Base-by-base conservation (phyloP, 495 filamentous ascomycete species). In the Penicillium parvum region DNA sequence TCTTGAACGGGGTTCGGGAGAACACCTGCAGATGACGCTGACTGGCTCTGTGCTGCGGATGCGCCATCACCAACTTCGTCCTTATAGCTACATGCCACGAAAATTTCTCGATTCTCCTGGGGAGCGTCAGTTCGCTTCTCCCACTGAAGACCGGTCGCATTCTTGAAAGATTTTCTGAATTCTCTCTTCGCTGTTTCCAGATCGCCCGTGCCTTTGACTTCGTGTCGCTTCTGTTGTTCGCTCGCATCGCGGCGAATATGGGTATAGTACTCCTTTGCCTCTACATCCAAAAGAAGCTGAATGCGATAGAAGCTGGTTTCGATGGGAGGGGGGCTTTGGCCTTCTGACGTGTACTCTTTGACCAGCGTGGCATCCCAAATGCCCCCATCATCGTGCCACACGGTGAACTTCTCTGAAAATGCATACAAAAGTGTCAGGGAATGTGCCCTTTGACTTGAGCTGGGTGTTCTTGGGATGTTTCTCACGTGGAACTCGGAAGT, bases 121-220 rank as follows among this genome's bases (percentile, higher is more conserved):
- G 20, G 5, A 5, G 16, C 12, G 28, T 45, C 9, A 5, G n/a
- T n/a, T n/a, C 50, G 43, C 3, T 29, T 2, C 10, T 45, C 19
- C 55, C 55, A 58, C 1, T 0, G 5, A n/a, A 48, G 34, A 9
- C 21, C 34, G 9, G 40, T 48, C 1, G 2, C 8, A 1, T n/a
- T 8, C n/a, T 42, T 3, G 34, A 55, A 58, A 2, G 14, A 18
- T 12, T 15, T n/a, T 25, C 27, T 5, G 11, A 53, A 58, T 4
- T 10, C 8, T 3, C 1, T 1, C 6, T 39, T 32, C 27, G 43
- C 51, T 11, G 26, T 10, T 18, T 27, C 17, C 4, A 52, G 19
- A 4, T 37, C 36, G 5, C 41, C 47, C 7, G 6, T 14, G 9
- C 32, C 32, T 22, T 19, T 6, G 10, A 38, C 9, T 19, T 28